phyloP scores from a whole-genome alignment of 1,284 basidiomycete species.

The Cutaneotrichosporon dermatis region DNA sequence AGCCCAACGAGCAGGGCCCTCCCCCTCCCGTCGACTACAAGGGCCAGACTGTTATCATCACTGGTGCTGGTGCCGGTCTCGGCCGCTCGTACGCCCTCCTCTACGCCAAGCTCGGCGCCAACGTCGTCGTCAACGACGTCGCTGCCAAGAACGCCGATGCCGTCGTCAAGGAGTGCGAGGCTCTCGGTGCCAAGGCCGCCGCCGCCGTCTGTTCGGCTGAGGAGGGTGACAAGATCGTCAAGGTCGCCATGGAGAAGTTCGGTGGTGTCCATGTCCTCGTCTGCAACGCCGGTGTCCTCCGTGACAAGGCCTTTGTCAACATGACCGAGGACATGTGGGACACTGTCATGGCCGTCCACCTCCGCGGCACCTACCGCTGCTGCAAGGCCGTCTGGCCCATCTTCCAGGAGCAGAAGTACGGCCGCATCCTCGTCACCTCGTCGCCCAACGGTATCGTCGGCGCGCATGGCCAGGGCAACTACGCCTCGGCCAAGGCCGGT shows the following conservation, averaged over 20 bases:
- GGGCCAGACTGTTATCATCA: slow-evolving; percentile 88
- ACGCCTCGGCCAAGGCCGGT: slow-evolving; percentile 88
- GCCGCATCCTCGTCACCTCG: slow-evolving; percentile 89
- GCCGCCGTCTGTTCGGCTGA: slow-evolving; percentile 77
- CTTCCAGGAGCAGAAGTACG: slow-evolving; percentile 96
- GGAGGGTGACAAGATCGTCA: slow-evolving; percentile 85
- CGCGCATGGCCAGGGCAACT: slow-evolving; percentile 84
- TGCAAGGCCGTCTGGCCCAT: slow-evolving; percentile 94
- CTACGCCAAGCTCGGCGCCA: slow-evolving; percentile 86
- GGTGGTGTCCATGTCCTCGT: slow-evolving; percentile 83
- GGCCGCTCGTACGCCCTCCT: slow-evolving; percentile 88
- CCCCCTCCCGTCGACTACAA: slow-evolving; percentile 73
- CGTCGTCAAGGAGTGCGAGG: slow-evolving; percentile 82
- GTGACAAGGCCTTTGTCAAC: slow-evolving; percentile 84
- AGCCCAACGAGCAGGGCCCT: slow-evolving; percentile 16
- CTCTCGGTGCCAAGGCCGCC: slow-evolving; percentile 82
- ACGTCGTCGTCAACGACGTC: slow-evolving; percentile 96
- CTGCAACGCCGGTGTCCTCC: slow-evolving; percentile 91
- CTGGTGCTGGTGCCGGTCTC: slow-evolving; percentile 88
- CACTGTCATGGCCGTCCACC: slow-evolving; percentile 79
- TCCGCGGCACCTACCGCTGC: slow-evolving; percentile 67
- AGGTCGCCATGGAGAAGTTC: slow-evolving; percentile 80
- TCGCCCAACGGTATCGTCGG: slow-evolving; percentile 93
- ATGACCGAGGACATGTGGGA: slow-evolving; percentile 96
- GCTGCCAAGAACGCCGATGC: slow-evolving; percentile 74